Percentiles rank a stretch among this genome's conserved stretches.
phyloP scores from a whole-genome alignment of 2,329 filamentous ascomycete species.

The Colletotrichum tamarilloi region DNA sequence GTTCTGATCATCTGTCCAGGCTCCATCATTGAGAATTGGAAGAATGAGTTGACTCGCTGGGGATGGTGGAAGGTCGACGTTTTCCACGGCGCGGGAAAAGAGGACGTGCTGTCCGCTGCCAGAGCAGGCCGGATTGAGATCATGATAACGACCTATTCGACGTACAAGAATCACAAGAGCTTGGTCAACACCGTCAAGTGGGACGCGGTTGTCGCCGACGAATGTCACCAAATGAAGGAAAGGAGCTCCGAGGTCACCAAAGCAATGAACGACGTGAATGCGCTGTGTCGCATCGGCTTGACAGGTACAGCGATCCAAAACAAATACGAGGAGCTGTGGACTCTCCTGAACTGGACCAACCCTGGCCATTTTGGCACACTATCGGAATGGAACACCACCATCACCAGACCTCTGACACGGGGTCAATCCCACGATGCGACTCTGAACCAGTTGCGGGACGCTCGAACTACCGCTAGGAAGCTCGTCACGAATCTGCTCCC shows the following conservation, averaged over 20 bases:
- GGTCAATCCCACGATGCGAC: constrained; percentile 96
- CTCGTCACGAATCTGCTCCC: constrained; percentile 90
- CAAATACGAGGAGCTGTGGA: constrained; percentile 97
- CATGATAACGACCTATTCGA: constrained; percentile 93
- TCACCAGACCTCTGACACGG: constrained; percentile 82
- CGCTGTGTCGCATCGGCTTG: constrained; percentile 90
- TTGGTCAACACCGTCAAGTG: constrained; percentile 86
- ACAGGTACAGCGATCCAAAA: constrained; percentile 98
- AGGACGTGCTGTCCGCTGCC: constrained; percentile 78
- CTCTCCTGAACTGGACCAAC: constrained; percentile 94
- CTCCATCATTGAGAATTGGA: constrained; percentile 91
- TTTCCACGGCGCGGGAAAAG: constrained; percentile 79
- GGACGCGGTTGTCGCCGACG: constrained; percentile 95
- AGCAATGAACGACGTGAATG: constrained; percentile 90
- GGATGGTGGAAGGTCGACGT: constrained; percentile 93
- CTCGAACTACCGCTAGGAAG: constrained; percentile 83
- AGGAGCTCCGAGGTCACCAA: constrained; percentile 80
- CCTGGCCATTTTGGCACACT: constrained; percentile 76
- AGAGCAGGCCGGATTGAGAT: constrained; percentile 84
- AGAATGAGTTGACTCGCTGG: constrained; percentile 86
- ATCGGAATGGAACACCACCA: constrained; percentile 80
- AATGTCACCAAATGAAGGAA: constrained; percentile 92
- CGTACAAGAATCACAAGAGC: constrained; percentile 82
- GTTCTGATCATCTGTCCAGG: constrained; percentile 90
- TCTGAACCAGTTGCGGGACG: constrained; percentile 80